Evolutionary conservation across 1,284 basidiomycete species (phyloP).

Genomic region (Heimioporus retisporus): DNA sequence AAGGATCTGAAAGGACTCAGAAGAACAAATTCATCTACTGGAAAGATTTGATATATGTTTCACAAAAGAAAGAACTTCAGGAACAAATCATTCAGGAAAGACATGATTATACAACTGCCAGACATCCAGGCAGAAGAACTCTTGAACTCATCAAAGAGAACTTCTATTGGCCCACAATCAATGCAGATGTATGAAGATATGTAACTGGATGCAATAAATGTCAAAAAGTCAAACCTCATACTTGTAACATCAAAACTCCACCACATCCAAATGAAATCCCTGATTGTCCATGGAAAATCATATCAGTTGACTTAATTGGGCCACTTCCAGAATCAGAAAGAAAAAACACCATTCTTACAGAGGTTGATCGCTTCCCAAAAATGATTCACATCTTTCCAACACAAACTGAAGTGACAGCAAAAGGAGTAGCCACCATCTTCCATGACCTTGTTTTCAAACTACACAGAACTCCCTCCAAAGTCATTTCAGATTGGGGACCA

Average conservation of each 20-base stretch:
- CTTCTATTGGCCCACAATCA: not conserved
- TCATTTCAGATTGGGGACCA: slow-evolving; percentile 35
- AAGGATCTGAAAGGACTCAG: no score
- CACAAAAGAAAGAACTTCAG: no score
- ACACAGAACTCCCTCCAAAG: not conserved
- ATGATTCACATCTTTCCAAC: slow-evolving; percentile 10
- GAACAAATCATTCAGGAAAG: no score
- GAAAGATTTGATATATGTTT: no score
- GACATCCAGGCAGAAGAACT: no score
- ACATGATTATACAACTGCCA: not conserved
- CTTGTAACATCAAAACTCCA: no score
- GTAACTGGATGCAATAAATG: not conserved
- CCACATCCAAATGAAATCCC: not conserved
- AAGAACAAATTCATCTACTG: no score
- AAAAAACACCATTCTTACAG: slow-evolving; percentile 47
- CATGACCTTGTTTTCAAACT: slow-evolving; percentile 44
- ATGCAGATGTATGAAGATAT: not conserved
- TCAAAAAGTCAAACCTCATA: no score
- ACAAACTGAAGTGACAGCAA: slow-evolving; percentile 21
- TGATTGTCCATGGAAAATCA: not conserved
- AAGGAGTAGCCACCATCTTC: slow-evolving; percentile 37
- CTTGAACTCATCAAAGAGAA: no score
- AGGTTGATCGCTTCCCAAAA: slow-evolving; percentile 49
- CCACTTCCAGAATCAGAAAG: not conserved
- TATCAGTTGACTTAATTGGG: not conserved